Evolutionary conservation across 192 early-diverging fungal species (phyloP).

Genomic region (Gryganskiella cystojenkinii): DNA sequence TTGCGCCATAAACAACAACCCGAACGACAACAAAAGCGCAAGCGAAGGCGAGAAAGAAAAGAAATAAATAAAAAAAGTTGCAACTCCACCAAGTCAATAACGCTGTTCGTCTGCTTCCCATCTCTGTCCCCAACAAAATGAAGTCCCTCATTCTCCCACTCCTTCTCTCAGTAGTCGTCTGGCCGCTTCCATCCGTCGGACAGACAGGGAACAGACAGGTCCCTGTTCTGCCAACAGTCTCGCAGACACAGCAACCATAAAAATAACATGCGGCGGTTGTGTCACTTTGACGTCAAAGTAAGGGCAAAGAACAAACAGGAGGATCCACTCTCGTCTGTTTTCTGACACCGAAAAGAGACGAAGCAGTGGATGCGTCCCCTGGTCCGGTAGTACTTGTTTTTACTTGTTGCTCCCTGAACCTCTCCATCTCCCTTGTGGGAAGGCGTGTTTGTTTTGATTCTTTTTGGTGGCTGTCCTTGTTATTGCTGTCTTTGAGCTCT

Average conservation of each 20-base stretch:
- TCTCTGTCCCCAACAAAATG: conserved; percentile 21
- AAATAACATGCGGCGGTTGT: not conserved
- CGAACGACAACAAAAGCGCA: not conserved
- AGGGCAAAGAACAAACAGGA: too few relatives aligned
- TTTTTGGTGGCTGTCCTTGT: not conserved
- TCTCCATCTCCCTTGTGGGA: not conserved
- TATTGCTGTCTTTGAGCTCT: conserved; percentile 2
- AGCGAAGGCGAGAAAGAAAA: not conserved
- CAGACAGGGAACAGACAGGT: too few relatives aligned
- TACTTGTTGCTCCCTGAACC: too few relatives aligned
- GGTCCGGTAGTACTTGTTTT: too few relatives aligned
- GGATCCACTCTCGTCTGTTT: too few relatives aligned
- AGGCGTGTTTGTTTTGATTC: not conserved
- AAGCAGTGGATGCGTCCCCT: too few relatives aligned
- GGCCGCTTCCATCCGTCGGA: too few relatives aligned
- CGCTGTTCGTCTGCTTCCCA: conserved; percentile 19
- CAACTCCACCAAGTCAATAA: conserved; percentile 10
- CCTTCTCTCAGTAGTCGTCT: not conserved
- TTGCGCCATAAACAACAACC: not conserved
- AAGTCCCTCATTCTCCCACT: not conserved
- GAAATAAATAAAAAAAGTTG: conserved; percentile 6
- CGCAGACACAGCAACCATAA: not conserved
- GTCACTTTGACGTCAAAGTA: conserved; percentile 15
- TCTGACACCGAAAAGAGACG: too few relatives aligned
- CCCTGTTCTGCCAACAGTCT: too few relatives aligned